phyloP scores from a whole-genome alignment of 805 yeast species.

The Starmerella sirachaensis region DNA sequence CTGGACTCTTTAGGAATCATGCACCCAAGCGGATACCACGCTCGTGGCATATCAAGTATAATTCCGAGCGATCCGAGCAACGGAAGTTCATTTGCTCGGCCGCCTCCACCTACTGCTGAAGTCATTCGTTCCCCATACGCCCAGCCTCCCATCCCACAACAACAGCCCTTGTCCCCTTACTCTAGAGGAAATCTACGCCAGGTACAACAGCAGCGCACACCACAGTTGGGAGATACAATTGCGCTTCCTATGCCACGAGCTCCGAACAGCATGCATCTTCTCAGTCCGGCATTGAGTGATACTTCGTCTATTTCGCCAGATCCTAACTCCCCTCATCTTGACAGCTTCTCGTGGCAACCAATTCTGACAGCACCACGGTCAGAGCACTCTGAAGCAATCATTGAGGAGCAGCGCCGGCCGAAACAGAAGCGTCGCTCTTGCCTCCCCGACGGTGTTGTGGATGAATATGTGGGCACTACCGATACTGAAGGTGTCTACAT shows the following conservation, averaged over 20 bases:
- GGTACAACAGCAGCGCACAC: too few species aligned
- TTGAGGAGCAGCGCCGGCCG: conserved; percentile 28
- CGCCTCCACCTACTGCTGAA: too few species aligned
- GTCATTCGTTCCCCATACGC: conserved; percentile 4
- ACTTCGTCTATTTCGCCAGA: conserved; percentile 16
- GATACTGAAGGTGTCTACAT: conserved; percentile 56
- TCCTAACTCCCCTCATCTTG: conserved; percentile 10
- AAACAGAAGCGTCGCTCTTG: conserved; percentile 40
- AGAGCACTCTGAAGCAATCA: conserved; percentile 26
- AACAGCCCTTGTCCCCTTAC: conserved; percentile 5
- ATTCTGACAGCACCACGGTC: conserved; percentile 28
- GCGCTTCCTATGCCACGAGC: too few species aligned
- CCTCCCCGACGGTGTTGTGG: conserved; percentile 81
- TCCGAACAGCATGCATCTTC: too few species aligned
- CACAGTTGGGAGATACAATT: too few species aligned
- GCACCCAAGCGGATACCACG: conserved; percentile 7
- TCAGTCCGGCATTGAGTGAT: conserved; percentile 18
- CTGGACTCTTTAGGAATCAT: conserved; percentile 18
- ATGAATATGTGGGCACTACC: conserved; percentile 71
- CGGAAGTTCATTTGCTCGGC: too few species aligned
- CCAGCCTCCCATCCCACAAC: conserved; percentile 1
- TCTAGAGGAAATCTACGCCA: too few species aligned
- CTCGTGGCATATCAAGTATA: conserved; percentile 8
- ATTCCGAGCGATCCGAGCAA: neutral
- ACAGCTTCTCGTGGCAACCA: conserved; percentile 28